Base-by-base conservation (phyloP, 768 basidiomycete species). In the Boletales sp. region DNA sequence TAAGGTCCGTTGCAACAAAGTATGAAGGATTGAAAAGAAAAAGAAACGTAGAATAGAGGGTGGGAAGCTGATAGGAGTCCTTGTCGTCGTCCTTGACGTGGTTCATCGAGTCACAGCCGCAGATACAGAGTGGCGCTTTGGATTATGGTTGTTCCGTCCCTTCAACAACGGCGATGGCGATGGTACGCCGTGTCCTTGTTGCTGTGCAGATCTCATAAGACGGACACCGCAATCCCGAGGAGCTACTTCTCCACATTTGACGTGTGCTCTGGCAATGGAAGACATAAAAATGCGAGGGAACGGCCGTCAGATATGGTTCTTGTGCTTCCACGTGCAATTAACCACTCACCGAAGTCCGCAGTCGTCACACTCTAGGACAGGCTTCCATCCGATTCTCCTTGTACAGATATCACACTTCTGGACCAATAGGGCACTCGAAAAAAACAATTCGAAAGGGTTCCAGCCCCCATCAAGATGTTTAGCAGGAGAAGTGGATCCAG, bases 311-410 rank as follows among this genome's bases (percentile, higher is more conserved):
- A 52, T 46, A 38, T 52, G 24, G 43, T 21, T 49, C 47, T 53
- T 44, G 49, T 54, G 12, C 46, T 37, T 48, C 49, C 17, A 37
- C 51, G 49, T 41, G 24, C 41, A 49, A 41, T 39, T 57, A 47
- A 29, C 37, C 44, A 39, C 78, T 47, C 49, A 86, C 82, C 83
- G 78, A 59, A 90, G 68, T 24, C 86, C 84, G 68, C 93, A 94
- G 68, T 94, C 92, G 66, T 94, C 92, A 63, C 92, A 95, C 60
- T 88, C 83, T 17, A 94, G 70, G 30, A 87, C 79, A 18, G 90
- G 83, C 65, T 91, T 94, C 84, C 87, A 86, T 12, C 91, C 91
- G 35, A 95, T 73, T 41, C 89, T 73, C 74, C 93, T 94, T 38
- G 65, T 62, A 60, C 92, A 95, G 15, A 92, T 69, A 66, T 90